Evolutionary conservation across 2,329 filamentous ascomycete genomes (phyloP), one percentile per base, ranked within the genome.

Genomic region (Stemphylium beticola): DNA sequence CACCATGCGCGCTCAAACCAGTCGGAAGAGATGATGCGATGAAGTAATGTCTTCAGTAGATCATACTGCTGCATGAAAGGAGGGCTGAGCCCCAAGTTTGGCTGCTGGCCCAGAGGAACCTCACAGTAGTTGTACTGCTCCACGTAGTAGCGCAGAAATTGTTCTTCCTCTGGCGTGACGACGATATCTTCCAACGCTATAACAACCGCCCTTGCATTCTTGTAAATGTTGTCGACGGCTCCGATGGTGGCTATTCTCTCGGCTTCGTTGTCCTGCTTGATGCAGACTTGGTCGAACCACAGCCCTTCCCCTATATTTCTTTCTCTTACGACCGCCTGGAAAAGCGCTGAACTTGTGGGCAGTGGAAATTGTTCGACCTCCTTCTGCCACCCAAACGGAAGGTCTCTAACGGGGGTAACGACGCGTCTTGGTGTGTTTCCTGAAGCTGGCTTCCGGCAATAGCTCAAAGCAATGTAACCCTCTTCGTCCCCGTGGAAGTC

Each of bases 1-100:
- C 78, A 80, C 77, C 77, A 80, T 9, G 78, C 78, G 36, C 78
- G 67, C 43, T 74, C 72, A 57, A 79, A 79, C 75, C 76, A 80
- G 2, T 71, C 72, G 10, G 77, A 79, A 31, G 65, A 66, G 17
- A 79, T 59, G 6, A 79, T 52, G 54, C 68, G 76, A 65, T 64
- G 72, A 53, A 65, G 69, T 51, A 66, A 77, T 37, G 64, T 60
- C 34, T 54, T 53, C 32, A 74, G 58, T 1, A 58, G 22, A 15
- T 59, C 49, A 12, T 67, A 60, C 31, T 64, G 61, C 24, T 66
- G 62, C 70, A 74, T 71, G 33, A 71, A 62, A 14, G 72, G 71
- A n/a, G 71, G 68, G 2, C 51, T 55, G 2, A 72, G 46, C 14
- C 65, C 62, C 9, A 41, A 26, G 15, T 72, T 69, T 5, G 65